Base-by-base conservation (phyloP, 75 land plant genomes). In the Ceratopteris richardii region DNA sequence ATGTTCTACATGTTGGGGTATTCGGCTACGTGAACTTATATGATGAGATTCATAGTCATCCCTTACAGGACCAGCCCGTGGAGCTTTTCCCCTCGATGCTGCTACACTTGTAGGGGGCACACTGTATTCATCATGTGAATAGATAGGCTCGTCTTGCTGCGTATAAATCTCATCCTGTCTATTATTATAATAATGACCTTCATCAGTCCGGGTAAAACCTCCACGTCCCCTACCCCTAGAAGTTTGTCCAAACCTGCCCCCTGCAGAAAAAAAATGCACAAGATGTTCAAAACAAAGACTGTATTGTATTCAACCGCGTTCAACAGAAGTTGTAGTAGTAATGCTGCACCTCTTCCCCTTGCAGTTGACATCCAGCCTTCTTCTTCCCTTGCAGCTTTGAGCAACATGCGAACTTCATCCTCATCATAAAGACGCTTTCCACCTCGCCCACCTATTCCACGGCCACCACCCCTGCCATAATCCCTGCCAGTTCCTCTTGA, bases 381-480 rank as follows among this genome's bases (percentile, higher is more conserved):
- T 46, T 14, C 48, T 46, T 46, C 48, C 14, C 48, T 46, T 20
- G 21, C n/a, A 46, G 21, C 21, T 20, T 20, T 46, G 3, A 46
- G 48, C 21, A 46, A 17, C 48, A 46, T 46, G 4, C 48, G 48
- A 14, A 46, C 48, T 17, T 46, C 48, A 46, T 46, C 48, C 21
- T 46, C 48, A 46, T 46, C 48, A 46, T 46, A 46, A 14, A 46
- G 21, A 46, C 48, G 48, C 48, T 46, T 46, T 46, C 48, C 48
- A n/a, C 48, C 14, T 4, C 48, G 48, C 17, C 12, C 48, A 5
- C 5, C 21, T 4, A 20, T 46, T 20, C 48, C 48, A 46, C 48
- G 12, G 14, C 48, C 48, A 46, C 48, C 21, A 17, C 21, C 17
- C 48, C 48, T 2, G 48, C 48, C 21, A 46, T 7, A 46, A 46